Evolutionary conservation across 176 grass and related monocot species (phyloP).

Genomic region (Paspalum vaginatum): DNA sequence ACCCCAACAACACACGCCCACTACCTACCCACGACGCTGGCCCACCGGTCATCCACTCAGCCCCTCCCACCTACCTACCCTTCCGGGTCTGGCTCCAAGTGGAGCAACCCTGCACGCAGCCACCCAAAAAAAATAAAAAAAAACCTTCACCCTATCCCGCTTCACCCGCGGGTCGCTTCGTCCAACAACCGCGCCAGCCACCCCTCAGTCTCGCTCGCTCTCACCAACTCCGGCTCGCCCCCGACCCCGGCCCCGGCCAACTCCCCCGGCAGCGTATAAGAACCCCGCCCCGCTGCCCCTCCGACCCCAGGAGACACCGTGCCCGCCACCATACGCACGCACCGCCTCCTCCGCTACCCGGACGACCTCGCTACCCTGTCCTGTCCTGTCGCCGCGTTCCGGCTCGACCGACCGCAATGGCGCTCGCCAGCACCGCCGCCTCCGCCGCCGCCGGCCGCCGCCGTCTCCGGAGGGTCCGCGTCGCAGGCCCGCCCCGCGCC

Average conservation of each 20-base stretch:
- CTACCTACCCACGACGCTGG: not conserved
- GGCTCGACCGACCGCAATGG: slow-evolving; percentile 22
- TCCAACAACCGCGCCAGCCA: slow-evolving; percentile 40
- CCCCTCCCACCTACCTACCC: not conserved
- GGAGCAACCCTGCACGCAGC: not conserved
- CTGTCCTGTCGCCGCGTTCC: not conserved
- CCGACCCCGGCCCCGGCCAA: slow-evolving; percentile 16
- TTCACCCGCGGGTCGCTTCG: not conserved
- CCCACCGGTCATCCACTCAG: slow-evolving; percentile 15
- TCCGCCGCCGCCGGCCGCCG: not conserved
- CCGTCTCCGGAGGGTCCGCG: not conserved
- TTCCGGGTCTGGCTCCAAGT: not conserved
- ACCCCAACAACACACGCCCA: not conserved
- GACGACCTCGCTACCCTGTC: not conserved
- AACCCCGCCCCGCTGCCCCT: not conserved
- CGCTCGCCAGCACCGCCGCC: slow-evolving; percentile 44
- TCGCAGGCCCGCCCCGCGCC: not conserved
- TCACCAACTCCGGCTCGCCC: slow-evolving; percentile 47
- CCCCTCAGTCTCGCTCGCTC: not conserved
- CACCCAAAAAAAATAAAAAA: not conserved
- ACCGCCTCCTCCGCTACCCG: slow-evolving; percentile 23
- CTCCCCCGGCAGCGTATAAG: slow-evolving; percentile 61
- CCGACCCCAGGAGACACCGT: slow-evolving; percentile 42
- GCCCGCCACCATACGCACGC: slow-evolving; percentile 19
- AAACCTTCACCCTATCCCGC: not conserved